phyloP scores from a whole-genome alignment of 495 filamentous ascomycete genomes.

The Aspergillus cristatus region DNA sequence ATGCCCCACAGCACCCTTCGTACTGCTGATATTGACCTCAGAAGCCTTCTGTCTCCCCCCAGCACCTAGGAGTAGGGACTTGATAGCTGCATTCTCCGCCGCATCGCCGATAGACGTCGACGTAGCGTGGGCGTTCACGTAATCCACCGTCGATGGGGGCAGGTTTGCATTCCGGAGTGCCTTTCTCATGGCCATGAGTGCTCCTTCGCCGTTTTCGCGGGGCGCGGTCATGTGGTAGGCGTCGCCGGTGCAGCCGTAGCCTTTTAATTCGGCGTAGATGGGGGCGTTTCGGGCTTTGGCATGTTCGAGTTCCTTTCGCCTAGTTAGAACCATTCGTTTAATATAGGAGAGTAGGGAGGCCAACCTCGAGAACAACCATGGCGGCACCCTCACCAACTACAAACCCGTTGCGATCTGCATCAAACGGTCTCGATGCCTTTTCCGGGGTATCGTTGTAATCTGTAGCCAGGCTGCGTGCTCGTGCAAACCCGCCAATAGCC shows the following conservation, averaged over 20 bases:
- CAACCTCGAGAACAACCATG: slow-evolving; percentile 70
- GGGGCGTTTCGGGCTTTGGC: slow-evolving; percentile 66
- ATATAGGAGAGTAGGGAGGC: not conserved
- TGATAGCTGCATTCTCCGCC: slow-evolving; percentile 82
- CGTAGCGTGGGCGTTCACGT: slow-evolving; percentile 94
- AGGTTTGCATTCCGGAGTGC: slow-evolving; percentile 67
- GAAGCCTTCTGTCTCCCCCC: slow-evolving; percentile 51
- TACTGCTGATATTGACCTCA: slow-evolving; percentile 79
- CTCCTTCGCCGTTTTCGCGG: slow-evolving; percentile 68
- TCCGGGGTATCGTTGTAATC: slow-evolving; percentile 66
- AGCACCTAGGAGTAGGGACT: slow-evolving; percentile 62
- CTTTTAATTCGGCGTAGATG: slow-evolving; percentile 84
- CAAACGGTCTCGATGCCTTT: slow-evolving; percentile 77
- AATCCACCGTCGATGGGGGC: slow-evolving; percentile 64
- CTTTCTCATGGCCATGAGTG: slow-evolving; percentile 73
- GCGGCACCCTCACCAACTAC: slow-evolving; percentile 91
- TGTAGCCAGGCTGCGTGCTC: slow-evolving; percentile 76
- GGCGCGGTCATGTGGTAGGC: slow-evolving; percentile 91
- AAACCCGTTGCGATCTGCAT: slow-evolving; percentile 72
- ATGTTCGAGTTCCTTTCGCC: slow-evolving; percentile 65
- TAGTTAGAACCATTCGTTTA: not conserved
- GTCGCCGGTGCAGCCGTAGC: slow-evolving; percentile 82
- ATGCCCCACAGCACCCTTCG: slow-evolving; percentile 90
- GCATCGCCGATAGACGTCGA: slow-evolving; percentile 76
- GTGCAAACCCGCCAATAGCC: slow-evolving; percentile 82